Evolutionary conservation across 768 basidiomycete species (phyloP).

Genomic region (Lactifluus piperatus): DNA sequence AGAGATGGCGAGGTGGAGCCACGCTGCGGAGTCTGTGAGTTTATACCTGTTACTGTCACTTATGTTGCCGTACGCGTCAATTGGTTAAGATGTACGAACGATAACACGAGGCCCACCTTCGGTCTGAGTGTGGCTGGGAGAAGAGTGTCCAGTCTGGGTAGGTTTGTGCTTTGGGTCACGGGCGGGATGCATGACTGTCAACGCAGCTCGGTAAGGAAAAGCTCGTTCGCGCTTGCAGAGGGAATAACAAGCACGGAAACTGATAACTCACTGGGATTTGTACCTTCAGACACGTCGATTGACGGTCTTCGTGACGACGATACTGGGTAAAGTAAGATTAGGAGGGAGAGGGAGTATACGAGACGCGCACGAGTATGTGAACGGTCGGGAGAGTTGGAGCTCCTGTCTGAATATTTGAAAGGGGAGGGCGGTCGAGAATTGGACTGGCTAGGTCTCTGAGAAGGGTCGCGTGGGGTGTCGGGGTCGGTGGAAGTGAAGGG

Average conservation of each 20-base stretch:
- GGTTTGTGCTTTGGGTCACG: slow-evolving; percentile 17
- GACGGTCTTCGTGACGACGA: slow-evolving; percentile 13
- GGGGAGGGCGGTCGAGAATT: slow-evolving; percentile 55
- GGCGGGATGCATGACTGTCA: slow-evolving; percentile 12
- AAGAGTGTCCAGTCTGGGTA: slow-evolving; percentile 11
- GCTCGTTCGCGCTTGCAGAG: not conserved
- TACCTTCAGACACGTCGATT: slow-evolving; percentile 15
- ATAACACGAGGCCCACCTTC: slow-evolving; percentile 19
- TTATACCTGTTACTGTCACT: slow-evolving; percentile 35
- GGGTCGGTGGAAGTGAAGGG: slow-evolving; percentile 12
- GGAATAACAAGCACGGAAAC: not conserved
- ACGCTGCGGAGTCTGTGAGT: slow-evolving; percentile 20
- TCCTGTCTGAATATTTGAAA: slow-evolving; percentile 62
- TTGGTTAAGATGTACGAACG: slow-evolving; percentile 14
- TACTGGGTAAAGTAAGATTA: slow-evolving; percentile 5
- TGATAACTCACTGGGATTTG: slow-evolving; percentile 9
- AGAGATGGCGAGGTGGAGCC: slow-evolving; percentile 20
- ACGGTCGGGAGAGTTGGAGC: slow-evolving; percentile 28
- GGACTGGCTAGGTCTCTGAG: slow-evolving; percentile 27
- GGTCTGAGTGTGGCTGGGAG: slow-evolving; percentile 12
- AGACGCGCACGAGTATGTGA: slow-evolving; percentile 17
- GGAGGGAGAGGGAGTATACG: not conserved
- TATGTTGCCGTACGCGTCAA: slow-evolving; percentile 10
- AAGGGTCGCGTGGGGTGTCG: slow-evolving; percentile 25
- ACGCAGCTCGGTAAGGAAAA: not conserved